Percentiles rank a stretch among this genome's conserved stretches.
Conservation (phyloP, 2,329 filamentous ascomycete species). For the Aureobasidium lini region DNA sequence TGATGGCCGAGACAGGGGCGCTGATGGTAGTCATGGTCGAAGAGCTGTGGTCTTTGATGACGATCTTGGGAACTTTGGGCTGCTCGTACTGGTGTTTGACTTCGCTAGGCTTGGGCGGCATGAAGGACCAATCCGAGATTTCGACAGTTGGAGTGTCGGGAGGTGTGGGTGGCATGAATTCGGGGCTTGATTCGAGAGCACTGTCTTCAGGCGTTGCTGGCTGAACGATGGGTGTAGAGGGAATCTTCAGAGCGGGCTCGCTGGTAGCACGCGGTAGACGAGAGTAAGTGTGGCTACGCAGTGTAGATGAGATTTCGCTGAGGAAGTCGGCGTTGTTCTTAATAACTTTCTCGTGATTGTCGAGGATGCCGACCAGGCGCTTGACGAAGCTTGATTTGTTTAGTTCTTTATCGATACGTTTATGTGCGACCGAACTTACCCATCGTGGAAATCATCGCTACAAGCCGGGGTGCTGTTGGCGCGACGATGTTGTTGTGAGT, state of each 20-base stretch:
- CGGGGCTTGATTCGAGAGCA: conserved; percentile 1
- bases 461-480: background rate
- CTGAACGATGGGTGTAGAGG: background rate
- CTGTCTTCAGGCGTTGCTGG: background rate
- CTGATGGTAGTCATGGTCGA: background rate
- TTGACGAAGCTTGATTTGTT: conserved; percentile 2
- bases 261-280: background rate
- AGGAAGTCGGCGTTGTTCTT: conserved; percentile 3
- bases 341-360: conserved; percentile 8
- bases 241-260: background rate
- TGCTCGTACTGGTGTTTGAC: background rate
- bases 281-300: conserved; percentile 1
- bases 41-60: conserved; percentile 6
- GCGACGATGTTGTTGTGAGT: background rate
- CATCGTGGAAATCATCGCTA: background rate
- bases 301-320: background rate
- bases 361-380: conserved; percentile 1
- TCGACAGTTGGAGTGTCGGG: conserved; percentile 5
- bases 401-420: background rate
- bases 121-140: conserved; percentile 1
- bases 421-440: background rate
- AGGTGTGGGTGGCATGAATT: conserved; percentile 4
- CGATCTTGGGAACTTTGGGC: background rate
- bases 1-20: background rate
- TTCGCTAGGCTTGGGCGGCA: background rate